These are phyloP conservation scores for Aurifilum marmelostoma DNA, from an alignment of 2,329 filamentous ascomycete species.

Conservation along the genomic window DNA sequence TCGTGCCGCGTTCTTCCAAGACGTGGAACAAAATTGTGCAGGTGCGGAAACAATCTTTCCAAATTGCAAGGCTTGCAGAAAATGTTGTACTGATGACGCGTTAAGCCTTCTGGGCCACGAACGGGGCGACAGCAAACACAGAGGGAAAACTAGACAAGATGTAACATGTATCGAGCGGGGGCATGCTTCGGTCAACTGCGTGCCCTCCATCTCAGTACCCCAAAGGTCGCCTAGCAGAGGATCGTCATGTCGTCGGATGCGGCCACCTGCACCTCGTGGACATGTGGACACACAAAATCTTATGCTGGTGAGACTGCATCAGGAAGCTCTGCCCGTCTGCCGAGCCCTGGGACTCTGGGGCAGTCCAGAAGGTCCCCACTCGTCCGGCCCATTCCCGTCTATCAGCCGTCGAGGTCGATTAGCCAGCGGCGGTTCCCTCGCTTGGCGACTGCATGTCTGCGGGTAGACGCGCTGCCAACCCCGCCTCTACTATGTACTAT, in stretches of 20 bases:
- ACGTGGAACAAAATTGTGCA: slow-evolving; percentile 18
- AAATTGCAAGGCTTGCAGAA: slow-evolving; percentile 9
- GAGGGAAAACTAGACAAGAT: neutral
- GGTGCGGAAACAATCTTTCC: slow-evolving; percentile 22
- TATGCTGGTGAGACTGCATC: slow-evolving; percentile 12
- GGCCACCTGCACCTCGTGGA: slow-evolving; percentile 7
- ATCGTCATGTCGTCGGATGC: neutral
- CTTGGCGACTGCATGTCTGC: neutral
- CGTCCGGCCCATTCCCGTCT: neutral
- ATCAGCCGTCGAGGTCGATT: neutral
- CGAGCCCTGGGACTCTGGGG: slow-evolving; percentile 5
- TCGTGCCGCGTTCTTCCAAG: slow-evolving; percentile 16
- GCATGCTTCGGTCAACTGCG: neutral
- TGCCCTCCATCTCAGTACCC: neutral
- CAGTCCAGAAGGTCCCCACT: neutral
- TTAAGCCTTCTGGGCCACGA: neutral
- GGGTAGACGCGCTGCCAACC: slow-evolving; percentile 2
- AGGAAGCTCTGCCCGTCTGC: slow-evolving; percentile 18
- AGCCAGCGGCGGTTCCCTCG: slow-evolving; percentile 1
- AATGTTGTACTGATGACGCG: slow-evolving; percentile 18
- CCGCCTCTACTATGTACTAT: too few relatives aligned
- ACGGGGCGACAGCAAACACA: neutral
- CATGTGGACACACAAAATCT: slow-evolving; percentile 26
- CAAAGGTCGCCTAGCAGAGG: neutral
- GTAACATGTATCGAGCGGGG: neutral